Conservation (phyloP, 139 green algal species). For the Cymbomonas tetramitiformis region DNA sequence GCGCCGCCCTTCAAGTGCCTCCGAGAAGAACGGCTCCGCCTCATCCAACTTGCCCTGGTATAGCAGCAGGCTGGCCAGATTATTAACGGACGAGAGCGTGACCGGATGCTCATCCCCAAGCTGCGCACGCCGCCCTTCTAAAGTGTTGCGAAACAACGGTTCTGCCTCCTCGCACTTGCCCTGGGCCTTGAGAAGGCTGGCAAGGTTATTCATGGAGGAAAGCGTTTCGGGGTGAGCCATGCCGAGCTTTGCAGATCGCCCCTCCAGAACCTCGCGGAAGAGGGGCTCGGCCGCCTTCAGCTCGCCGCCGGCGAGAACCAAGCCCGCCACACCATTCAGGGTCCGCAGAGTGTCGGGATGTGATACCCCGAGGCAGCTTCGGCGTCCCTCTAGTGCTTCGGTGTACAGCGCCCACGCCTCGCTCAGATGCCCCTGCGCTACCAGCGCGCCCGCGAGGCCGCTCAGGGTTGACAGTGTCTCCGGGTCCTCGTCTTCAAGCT, state of each 20-base stretch:
- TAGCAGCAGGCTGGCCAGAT: slow-evolving; percentile 6
- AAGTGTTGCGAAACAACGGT: neutral
- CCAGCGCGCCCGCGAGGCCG: too few species aligned
- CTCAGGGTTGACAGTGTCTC: too few species aligned
- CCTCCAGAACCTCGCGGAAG: neutral
- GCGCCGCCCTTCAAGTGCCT: neutral
- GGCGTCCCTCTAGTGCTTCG: too few species aligned
- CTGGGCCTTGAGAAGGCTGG: neutral
- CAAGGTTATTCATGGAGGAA: neutral
- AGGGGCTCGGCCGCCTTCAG: slow-evolving; percentile 2
- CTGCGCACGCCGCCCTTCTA: neutral
- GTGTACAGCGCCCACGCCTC: too few species aligned
- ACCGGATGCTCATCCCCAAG: neutral
- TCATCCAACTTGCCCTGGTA: neutral
- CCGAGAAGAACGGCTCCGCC: slow-evolving; percentile 2
- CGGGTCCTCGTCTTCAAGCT: too few species aligned
- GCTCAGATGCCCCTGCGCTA: too few species aligned
- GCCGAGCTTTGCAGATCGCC: neutral
- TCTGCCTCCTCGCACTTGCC: neutral
- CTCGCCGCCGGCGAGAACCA: too few species aligned
- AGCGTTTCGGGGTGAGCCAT: neutral
- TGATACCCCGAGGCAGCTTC: too few species aligned
- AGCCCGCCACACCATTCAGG: too few species aligned
- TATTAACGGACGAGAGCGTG: slow-evolving; percentile 10
- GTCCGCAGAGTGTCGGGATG: too few species aligned